Percentiles rank a stretch among this genome's conserved stretches.
Conservation (phyloP, 78 protist genomes). For the slime mould (Dictyostelium discoideum) region DNA sequence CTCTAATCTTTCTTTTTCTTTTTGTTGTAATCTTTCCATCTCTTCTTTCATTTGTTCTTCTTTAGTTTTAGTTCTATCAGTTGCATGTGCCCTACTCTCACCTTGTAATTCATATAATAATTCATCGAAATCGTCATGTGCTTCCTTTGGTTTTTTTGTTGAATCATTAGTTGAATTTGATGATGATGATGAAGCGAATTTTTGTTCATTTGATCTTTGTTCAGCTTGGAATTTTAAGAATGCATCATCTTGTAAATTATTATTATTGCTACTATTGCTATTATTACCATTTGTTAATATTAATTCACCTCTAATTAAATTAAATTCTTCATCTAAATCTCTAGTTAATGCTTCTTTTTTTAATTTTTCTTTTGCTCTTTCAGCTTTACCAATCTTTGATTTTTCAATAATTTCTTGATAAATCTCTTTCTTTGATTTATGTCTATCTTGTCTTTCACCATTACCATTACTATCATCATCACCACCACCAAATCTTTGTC, state of each 20-base stretch:
- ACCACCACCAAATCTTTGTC: constrained; percentile 45
- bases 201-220: background rate
- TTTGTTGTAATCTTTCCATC: constrained; percentile 55
- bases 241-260: background rate
- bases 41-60: constrained; percentile 73
- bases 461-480: constrained; percentile 7
- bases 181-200: background rate
- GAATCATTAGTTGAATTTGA: background rate
- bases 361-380: constrained; percentile 42
- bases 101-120: constrained; percentile 25
- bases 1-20: constrained; percentile 70
- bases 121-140: constrained; percentile 57
- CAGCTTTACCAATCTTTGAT: constrained; percentile 69
- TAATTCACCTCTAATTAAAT: constrained; percentile 56
- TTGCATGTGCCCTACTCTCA: constrained; percentile 56
- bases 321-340: constrained; percentile 77
- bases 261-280: background rate
- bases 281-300: background rate
- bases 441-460: background rate
- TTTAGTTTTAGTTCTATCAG: constrained; percentile 72
- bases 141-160: background rate
- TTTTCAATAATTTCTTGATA: constrained; percentile 79
- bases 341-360: constrained; percentile 45
- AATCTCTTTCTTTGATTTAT: constrained; percentile 67
- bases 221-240: constrained; percentile 40